Conservation (phyloP, 2,329 filamentous ascomycete genomes). For the Cryphonectria radicalis region DNA sequence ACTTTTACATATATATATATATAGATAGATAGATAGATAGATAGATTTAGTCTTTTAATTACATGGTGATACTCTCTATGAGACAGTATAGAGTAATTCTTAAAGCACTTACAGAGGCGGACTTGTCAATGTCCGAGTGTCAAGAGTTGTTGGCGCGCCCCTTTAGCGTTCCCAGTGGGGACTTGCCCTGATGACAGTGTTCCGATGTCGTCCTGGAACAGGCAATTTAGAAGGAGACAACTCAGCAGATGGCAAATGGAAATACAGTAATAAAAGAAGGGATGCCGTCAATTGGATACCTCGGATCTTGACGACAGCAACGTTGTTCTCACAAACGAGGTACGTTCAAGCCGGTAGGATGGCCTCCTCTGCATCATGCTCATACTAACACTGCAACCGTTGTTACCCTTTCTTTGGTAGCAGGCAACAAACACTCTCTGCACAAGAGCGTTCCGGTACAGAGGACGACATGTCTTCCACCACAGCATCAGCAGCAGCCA, state of each 20-base stretch:
- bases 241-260: not conserved
- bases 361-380: not conserved
- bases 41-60: too few species aligned
- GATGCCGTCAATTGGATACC: not conserved
- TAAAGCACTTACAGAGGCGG: slow-evolving; percentile 7
- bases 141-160: slow-evolving; percentile 6
- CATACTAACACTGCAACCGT: not conserved
- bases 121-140: slow-evolving; percentile 25
- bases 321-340: not conserved
- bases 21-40: too few species aligned
- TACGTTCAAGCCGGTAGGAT: not conserved
- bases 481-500: slow-evolving; percentile 36
- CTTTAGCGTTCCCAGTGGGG: slow-evolving; percentile 19
- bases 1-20: too few species aligned
- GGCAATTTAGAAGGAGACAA: slow-evolving; percentile 24
- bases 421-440: too few species aligned
- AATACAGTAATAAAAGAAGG: not conserved
- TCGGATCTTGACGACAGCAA: too few species aligned
- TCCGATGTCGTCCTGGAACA: slow-evolving; percentile 28
- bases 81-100: not conserved
- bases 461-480: slow-evolving; percentile 9
- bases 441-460: not conserved
- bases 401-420: too few species aligned
- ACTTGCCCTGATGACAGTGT: slow-evolving; percentile 9
- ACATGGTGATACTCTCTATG: not conserved